Percentiles rank a stretch among this genome's conserved stretches.
phyloP scores from a whole-genome alignment of 345 rosid genomes.

The Balakata baccata region DNA sequence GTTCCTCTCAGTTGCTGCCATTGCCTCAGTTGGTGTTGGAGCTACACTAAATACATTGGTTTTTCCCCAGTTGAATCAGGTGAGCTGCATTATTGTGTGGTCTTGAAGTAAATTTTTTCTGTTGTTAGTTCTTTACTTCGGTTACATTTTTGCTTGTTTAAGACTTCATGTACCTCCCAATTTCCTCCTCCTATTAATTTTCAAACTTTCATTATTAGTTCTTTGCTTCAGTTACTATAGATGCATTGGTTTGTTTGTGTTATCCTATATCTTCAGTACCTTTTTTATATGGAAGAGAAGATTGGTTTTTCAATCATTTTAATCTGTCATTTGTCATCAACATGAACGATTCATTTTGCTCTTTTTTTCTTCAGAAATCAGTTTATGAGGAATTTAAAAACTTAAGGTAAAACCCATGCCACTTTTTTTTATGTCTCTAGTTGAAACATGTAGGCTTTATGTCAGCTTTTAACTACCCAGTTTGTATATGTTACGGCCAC shows the following conservation, averaged over 20 bases:
- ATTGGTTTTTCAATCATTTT: too few species aligned
- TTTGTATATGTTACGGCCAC: background rate
- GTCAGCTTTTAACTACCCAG: background rate
- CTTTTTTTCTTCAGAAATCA: too few species aligned
- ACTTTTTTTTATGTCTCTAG: background rate
- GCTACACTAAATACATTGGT: constrained; percentile 61
- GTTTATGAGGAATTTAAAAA: too few species aligned
- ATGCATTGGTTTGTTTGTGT: background rate
- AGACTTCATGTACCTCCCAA: background rate
- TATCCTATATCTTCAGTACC: too few species aligned
- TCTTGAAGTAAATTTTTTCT: background rate
- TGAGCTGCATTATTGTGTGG: constrained; percentile 22
- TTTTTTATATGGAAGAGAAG: too few species aligned
- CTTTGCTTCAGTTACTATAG: background rate
- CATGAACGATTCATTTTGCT: too few species aligned
- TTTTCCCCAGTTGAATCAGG: constrained; percentile 70
- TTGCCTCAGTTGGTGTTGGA: constrained; percentile 70
- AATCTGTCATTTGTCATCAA: too few species aligned
- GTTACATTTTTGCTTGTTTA: too few species aligned
- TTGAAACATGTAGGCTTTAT: background rate
- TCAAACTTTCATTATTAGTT: background rate
- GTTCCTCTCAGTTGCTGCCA: constrained; percentile 66
- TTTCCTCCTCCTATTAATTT: background rate
- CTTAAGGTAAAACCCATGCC: background rate
- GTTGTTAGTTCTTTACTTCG: background rate